A percentile compares a stretch with the other conserved stretches of the same genome.
Conservation (phyloP, 345 rosid genomes). For the Alliaria petiolata region DNA sequence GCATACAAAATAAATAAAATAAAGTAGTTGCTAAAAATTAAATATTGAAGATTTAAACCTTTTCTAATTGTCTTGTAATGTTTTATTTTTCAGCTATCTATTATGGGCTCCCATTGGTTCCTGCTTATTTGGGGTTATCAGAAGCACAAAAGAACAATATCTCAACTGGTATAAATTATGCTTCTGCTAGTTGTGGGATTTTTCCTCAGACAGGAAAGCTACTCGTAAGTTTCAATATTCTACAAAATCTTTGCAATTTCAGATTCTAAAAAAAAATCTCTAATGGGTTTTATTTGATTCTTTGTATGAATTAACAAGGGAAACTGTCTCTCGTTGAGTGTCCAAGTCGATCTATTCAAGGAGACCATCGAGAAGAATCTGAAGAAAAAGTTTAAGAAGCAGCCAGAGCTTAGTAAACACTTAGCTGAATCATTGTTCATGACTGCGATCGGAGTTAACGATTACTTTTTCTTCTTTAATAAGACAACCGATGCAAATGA, state of each 20-base stretch:
- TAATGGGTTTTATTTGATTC: neutral
- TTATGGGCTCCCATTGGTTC: conserved; percentile 29
- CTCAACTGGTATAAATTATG: conserved; percentile 33
- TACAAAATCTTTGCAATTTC: neutral
- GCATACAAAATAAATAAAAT: neutral
- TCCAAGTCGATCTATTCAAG: conserved; percentile 21
- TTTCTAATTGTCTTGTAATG: neutral
- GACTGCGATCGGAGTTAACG: conserved; percentile 25
- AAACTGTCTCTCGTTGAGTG: conserved; percentile 22
- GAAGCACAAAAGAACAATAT: conserved; percentile 14
- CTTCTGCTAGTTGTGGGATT: conserved; percentile 36
- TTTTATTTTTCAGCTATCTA: conserved; percentile 17
- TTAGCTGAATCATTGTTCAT: conserved; percentile 26
- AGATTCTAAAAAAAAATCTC: neutral
- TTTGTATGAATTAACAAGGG: conserved; percentile 6
- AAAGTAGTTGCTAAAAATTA: neutral
- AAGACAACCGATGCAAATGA: neutral
- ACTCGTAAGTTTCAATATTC: conserved; percentile 1
- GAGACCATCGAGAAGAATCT: conserved; percentile 13
- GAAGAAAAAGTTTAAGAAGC: conserved; percentile 1
- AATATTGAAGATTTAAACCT: neutral
- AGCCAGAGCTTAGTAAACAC: conserved; percentile 11
- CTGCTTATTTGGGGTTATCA: conserved; percentile 28
- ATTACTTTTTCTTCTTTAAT: conserved; percentile 8
- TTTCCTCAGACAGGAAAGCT: conserved; percentile 6